Evolutionary conservation across 176 grass and related monocot genomes (phyloP).

Genomic region (Rhynchospora tenuis): DNA sequence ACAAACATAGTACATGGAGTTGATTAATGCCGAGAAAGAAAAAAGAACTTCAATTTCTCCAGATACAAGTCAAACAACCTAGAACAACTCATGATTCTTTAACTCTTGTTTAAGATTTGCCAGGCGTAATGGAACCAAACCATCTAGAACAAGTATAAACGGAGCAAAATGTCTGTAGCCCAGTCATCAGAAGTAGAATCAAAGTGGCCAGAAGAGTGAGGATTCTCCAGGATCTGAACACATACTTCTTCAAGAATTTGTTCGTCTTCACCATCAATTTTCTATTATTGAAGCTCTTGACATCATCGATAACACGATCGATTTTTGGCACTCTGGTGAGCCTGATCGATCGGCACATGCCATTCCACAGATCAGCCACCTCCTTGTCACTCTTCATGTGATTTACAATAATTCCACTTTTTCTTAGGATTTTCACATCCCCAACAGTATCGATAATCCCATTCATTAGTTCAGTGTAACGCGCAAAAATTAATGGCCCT

Average conservation of each 20-base stretch:
- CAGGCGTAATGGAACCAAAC: slow-evolving; percentile 40
- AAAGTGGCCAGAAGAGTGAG: slow-evolving; percentile 58
- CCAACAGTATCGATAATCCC: slow-evolving; percentile 61
- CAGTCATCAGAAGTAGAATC: slow-evolving; percentile 58
- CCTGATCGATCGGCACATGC: slow-evolving; percentile 57
- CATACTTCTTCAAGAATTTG: slow-evolving; percentile 60
- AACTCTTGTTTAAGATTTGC: background rate
- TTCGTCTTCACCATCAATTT: slow-evolving; percentile 62
- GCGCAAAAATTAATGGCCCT: slow-evolving; percentile 51
- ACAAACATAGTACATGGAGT: too few species aligned
- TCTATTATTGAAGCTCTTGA: slow-evolving; percentile 44
- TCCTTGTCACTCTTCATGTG: slow-evolving; percentile 72
- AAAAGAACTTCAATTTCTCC: too few species aligned
- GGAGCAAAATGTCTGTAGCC: slow-evolving; percentile 66
- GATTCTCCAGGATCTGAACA: slow-evolving; percentile 78
- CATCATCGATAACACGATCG: slow-evolving; percentile 48
- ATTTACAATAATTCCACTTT: slow-evolving; percentile 51
- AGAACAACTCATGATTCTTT: too few species aligned
- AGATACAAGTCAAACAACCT: too few species aligned
- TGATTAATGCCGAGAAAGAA: too few species aligned
- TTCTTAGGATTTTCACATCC: slow-evolving; percentile 53
- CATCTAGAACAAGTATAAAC: slow-evolving; percentile 66
- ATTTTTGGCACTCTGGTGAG: slow-evolving; percentile 48
- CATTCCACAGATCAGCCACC: slow-evolving; percentile 58
- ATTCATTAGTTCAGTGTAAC: slow-evolving; percentile 89